These are phyloP conservation scores for Podaxis sp. DNA, from an alignment of 768 basidiomycete species.

Conservation along the genomic window DNA sequence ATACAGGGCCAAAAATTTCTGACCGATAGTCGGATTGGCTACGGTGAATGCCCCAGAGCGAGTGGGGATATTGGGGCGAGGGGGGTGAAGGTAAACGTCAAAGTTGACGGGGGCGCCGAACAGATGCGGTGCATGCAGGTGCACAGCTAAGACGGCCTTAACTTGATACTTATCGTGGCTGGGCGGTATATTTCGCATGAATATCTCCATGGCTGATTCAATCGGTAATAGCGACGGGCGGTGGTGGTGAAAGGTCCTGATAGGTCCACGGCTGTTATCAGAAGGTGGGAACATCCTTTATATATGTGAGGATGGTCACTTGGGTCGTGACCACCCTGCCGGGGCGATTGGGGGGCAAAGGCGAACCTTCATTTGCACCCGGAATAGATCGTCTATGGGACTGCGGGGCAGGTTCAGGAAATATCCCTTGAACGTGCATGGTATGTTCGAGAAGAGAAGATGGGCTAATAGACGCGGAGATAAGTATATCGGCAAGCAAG, in stretches of 20 bases:
- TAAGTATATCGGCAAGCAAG: neutral
- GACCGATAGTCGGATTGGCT: conserved; percentile 40
- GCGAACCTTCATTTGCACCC: neutral
- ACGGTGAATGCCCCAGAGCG: conserved; percentile 50
- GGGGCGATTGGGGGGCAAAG: neutral
- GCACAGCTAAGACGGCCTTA: conserved; percentile 33
- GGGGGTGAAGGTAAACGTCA: conserved; percentile 44
- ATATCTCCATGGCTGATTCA: conserved; percentile 34
- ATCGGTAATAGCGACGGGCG: neutral
- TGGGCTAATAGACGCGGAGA: neutral
- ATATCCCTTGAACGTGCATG: neutral
- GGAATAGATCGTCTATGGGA: neutral
- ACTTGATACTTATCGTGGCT: conserved; percentile 30
- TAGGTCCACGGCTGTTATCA: neutral
- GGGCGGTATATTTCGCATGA: conserved; percentile 35
- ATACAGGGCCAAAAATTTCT: conserved; percentile 39
- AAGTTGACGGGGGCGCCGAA: conserved; percentile 45
- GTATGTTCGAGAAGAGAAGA: neutral
- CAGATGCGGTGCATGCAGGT: conserved; percentile 47
- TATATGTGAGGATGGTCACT: neutral
- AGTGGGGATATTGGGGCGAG: conserved; percentile 27
- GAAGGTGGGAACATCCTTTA: neutral
- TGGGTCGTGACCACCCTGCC: neutral
- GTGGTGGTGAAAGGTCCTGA: neutral
- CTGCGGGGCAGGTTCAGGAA: neutral